Base-by-base conservation (phyloP, 345 rosid species). In the Syzygium oleosum region DNA sequence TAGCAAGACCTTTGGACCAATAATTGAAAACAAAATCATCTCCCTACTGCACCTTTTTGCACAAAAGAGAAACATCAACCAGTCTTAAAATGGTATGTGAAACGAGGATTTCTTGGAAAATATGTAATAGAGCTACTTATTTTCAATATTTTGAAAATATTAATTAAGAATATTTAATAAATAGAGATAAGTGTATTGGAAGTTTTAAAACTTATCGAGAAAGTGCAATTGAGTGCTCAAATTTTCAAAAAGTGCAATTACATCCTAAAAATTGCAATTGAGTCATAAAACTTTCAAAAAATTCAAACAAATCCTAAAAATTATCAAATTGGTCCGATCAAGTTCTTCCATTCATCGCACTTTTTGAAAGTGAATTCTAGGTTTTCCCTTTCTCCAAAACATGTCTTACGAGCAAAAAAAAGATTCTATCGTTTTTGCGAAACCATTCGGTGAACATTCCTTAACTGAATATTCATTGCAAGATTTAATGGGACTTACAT, bases 121-220 rank as follows among this genome's bases (percentile, higher is more conserved):
- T 94, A 43, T 52, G 68, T 63, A 88, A 88, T 25, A 92, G 93
- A 80, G 85, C 92, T 7, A 89, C 85, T 17, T 86, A 54, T 8
- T 94, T 95, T 31, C 88, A n/a, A n/a, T n/a, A 63, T 13, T 0
- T 14, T 61, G 73, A 61, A n/a, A 16, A 61, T 15, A n/a, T n/a
- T n/a, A 61, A 63, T 63, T 14, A n/a, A n/a, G 15, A n/a, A 14
- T n/a, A 7, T 63, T 92, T 5, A 43, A 0, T 43, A 43, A 43
- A 43, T 43, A 43, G 46, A 43, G 7, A 43, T 43, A 43, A 43
- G 7, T 43, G 46, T 1, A 43, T 43, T 5, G 46, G 1, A 43
- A 43, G 46, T 43, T 43, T 1, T 6, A 43, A 43, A 43, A 43
- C 46, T 43, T 43, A 43, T 43, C 46, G 46, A 43, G 46, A 43